A percentile compares a stretch with the other conserved stretches of the same genome.
phyloP scores from a whole-genome alignment of 768 basidiomycete species.

The Omphalotus guepiniiformis region DNA sequence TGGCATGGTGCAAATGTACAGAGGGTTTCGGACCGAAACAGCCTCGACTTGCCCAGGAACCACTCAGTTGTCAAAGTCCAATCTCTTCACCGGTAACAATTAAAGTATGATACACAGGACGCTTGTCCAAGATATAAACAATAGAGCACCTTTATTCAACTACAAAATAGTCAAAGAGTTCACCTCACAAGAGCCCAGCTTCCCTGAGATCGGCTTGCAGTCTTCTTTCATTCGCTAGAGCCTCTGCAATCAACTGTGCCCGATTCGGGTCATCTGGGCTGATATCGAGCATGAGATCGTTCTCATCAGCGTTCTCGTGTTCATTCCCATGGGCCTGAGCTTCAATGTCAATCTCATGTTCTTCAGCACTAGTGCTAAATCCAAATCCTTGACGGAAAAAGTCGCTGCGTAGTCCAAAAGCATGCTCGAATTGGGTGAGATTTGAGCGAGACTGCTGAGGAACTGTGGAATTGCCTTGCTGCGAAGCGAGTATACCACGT shows the following conservation, averaged over 20 bases:
- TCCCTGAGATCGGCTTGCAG: constrained; percentile 56
- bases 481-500: constrained; percentile 63
- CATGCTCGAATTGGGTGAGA: constrained; percentile 33
- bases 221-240: constrained; percentile 49
- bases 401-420: constrained; percentile 37
- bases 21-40: no score
- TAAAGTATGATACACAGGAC: no score
- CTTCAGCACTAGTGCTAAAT: constrained; percentile 24
- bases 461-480: constrained; percentile 18
- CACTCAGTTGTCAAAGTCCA: no score
- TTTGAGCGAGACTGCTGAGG: constrained; percentile 16
- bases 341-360: constrained; percentile 11
- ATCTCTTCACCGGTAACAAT: no score
- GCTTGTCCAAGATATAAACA: no score
- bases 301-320: constrained; percentile 22
- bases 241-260: constrained; percentile 38
- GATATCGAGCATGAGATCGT: constrained; percentile 33
- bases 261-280: constrained; percentile 39
- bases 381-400: constrained; percentile 46
- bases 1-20: constrained; percentile 30
- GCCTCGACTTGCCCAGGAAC: no score
- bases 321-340: constrained; percentile 26
- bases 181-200: constrained; percentile 59
- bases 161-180: background rate
- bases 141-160: background rate